phyloP scores from a whole-genome alignment of 225 moss, liverwort and hornwort species.

The Marchantia polymorpha region DNA sequence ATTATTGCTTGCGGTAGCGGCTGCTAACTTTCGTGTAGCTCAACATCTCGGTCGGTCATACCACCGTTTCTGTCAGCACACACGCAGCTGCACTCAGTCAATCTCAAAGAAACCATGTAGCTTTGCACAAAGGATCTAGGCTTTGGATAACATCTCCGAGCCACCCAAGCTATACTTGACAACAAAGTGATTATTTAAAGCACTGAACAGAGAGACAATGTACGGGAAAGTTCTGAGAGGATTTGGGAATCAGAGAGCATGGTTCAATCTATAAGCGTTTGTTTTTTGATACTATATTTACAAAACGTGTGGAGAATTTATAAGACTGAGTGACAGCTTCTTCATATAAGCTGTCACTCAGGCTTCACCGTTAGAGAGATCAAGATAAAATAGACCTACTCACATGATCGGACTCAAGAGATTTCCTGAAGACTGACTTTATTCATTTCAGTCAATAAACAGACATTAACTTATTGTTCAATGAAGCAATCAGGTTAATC shows the following conservation, averaged over 20 bases:
- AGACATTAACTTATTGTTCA: background rate
- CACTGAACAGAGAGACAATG: conserved; percentile 1
- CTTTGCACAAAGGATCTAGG: background rate
- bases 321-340: too few species aligned
- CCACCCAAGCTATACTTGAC: background rate
- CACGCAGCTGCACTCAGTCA: conserved; percentile 47
- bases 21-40: conserved; percentile 42
- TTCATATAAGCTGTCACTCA: background rate
- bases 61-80: conserved; percentile 54
- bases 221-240: background rate
- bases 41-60: conserved; percentile 41
- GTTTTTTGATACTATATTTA: background rate
- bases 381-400: too few species aligned
- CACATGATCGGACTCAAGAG: background rate
- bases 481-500: background rate
- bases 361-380: background rate
- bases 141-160: background rate
- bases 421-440: background rate
- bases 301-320: too few species aligned
- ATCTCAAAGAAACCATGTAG: conserved; percentile 29
- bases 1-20: conserved; percentile 24
- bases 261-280: background rate
- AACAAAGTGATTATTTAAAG: background rate
- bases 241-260: background rate
- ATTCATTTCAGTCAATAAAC: background rate